Base-by-base conservation (phyloP, 495 filamentous ascomycete species). In the Penicillium bovifimosum region DNA sequence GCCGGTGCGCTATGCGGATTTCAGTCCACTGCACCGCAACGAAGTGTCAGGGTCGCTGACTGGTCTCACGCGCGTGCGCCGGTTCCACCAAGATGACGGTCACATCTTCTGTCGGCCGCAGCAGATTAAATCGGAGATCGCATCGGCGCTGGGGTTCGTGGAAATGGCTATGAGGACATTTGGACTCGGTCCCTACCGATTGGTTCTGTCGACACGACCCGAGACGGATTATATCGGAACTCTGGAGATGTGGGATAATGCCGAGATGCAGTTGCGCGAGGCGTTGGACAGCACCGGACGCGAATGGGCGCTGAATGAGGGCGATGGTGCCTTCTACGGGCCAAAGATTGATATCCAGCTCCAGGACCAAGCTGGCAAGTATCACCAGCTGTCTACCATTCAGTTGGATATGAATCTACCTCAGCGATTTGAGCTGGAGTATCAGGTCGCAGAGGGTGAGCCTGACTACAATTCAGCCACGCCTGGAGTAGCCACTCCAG, bases 51-150 rank as follows among this genome's bases (percentile, higher is more conserved):
- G 91, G 13, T 80, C 91, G 0, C 69, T 96, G 58, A 91, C 84
- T 56, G 91, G 91, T 16, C 72, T 96, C 49, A 96, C 91, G 2
- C 81, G 91, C 44, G 88, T 96, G 18, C 81, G 91, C 36, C 78
- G 90, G n/a, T 96, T 96, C 64, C 91, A 96, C 68, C 91, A 96
- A 66, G 91, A 96, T 63, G 91, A 96, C 61, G 91, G 88, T 1
- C 91, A 96, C 63, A 95, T 96, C 35, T 96, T 96, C 70, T 96
- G 91, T 65, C 82, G 87, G 9, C 89, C 87, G 38, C 76, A 76
- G 31, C 91, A 96, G 70, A 88, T 96, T 53, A 76, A 84, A 50
- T 74, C 81, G 9, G 91, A 96, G 69, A 95, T 96, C 43, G 72
- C 75, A 27, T 80, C 78, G 49, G 91, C 89, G 4, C 70, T 96